Conservation (phyloP, 495 filamentous ascomycete species). For the Pyrenula aspistea region DNA sequence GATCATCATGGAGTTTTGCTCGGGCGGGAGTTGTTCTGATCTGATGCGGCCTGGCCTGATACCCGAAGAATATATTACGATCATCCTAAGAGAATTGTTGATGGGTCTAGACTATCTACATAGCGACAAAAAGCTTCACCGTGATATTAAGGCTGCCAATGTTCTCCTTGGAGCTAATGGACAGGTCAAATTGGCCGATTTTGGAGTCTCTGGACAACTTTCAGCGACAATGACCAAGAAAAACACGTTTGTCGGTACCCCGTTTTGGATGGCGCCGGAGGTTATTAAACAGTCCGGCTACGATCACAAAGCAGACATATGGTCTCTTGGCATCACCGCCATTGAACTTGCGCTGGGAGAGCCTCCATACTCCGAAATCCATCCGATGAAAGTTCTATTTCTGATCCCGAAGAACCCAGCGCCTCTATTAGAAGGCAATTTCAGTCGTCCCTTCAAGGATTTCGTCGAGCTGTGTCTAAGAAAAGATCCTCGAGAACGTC, state of each 20-base stretch:
- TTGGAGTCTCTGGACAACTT: conserved; percentile 94
- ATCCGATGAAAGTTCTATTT: conserved; percentile 98
- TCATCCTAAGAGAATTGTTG: conserved; percentile 83
- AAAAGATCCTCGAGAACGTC: conserved; percentile 77
- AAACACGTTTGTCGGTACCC: conserved; percentile 96
- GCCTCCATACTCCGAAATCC: conserved; percentile 91
- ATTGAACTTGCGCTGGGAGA: conserved; percentile 88
- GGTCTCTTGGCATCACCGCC: conserved; percentile 97
- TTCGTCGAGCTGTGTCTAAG: conserved; percentile 82
- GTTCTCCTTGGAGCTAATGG: conserved; percentile 76
- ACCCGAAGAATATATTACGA: conserved; percentile 84
- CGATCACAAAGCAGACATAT: conserved; percentile 97
- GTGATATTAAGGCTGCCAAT: conserved; percentile 96
- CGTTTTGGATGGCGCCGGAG: conserved; percentile 99
- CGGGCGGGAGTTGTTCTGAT: conserved; percentile 84
- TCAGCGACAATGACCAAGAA: conserved; percentile 99
- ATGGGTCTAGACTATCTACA: conserved; percentile 89
- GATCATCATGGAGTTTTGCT: conserved; percentile 96
- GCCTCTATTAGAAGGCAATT: conserved; percentile 72
- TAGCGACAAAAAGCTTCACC: conserved; percentile 85
- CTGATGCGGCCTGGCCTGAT: conserved; percentile 89
- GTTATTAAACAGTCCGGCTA: conserved; percentile 98
- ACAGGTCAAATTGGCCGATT: conserved; percentile 94
- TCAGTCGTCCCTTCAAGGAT: conserved; percentile 84
- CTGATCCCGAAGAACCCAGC: conserved; percentile 92